Base-by-base conservation (phyloP, 345 rosid species). In the Mallotus nudiflorus region DNA sequence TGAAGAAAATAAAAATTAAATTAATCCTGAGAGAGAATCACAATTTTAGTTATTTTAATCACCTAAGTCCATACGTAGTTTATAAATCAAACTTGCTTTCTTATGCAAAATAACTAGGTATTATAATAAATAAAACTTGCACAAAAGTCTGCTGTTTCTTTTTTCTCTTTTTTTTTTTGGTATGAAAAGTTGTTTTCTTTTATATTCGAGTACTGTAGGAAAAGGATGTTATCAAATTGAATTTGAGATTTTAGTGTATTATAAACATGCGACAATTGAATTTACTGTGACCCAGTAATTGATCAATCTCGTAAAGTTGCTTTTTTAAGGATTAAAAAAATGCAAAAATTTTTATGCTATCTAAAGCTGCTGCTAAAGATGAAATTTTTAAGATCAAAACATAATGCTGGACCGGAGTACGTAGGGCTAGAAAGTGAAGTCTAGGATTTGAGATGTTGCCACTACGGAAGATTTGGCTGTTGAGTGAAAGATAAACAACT, bases 31-130 rank as follows among this genome's bases (percentile, higher is more conserved):
- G 29, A 28, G 48, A 50, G 60, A 75, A 48, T 70, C 82, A 5
- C 46, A 24, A 55, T 16, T 37, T 11, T 57, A 15, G 13, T 18
- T 56, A 56, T 70, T 58, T 60, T 51, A 71, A 46, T 70, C 6
- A 60, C 40, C 40, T 37, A 27, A 66, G 72, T 65, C 77, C 77
- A 60, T 68, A 44, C 62, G 61, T 42, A 22, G 53, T 15, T 68
- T 54, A 51, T 67, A 46, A 50, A 48, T 11, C 22, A 50, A 3
- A 31, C 3, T 10, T 18, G 52, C n/a, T 70, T 70, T 61, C 61
- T 61, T 51, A 18, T 51, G 48, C 37, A 37, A n/a, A 57, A 66
- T 29, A 56, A 72, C 51, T 52, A 39, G 14, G 49, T 20, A 44
- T 44, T 54, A 22, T 31, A 51, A 19, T 48, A 49, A 7, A 31